Evolutionary conservation across 768 basidiomycete genomes (phyloP), one percentile per base, ranked within the genome.

Genomic region (Galerina marginata): DNA sequence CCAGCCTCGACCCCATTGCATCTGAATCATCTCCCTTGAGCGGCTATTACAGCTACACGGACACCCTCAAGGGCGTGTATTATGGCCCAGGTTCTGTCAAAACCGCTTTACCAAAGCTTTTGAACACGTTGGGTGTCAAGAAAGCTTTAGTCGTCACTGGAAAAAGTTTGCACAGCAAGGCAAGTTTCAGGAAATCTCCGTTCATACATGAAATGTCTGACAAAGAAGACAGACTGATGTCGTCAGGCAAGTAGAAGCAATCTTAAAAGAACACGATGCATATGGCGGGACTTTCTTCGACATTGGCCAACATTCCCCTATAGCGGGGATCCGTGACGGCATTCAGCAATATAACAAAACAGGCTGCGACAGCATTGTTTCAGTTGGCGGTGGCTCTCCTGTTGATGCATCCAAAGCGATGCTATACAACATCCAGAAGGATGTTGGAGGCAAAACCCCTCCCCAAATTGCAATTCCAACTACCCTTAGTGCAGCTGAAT

Each of bases 391-490:
- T 23, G 92, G 92, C 50, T 92, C 91, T 1, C 90, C 91, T 11
- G 79, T 93, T 59, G 92, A 93, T 70, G 90, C 88, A 1, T 77
- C 89, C 20, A 93, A 94, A 69, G 86, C 86, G 0, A 88, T 93
- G 29, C 69, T 89, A 7, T 88, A 86, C 70, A 80, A 83, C 52
- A 74, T 87, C 36, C 85, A 89, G 64, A 73, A 87, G 60, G 83
- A 87, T 60, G 72, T 65, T 2, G 86, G 84, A 2, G 84, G 82
- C 0, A 73, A 74, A 4, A 86, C 81, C 50, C 72, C 84, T 50
- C 79, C 74, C 16, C 91, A 92, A 65, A 90, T 94, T 52, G 89
- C 92, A 14, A 87, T 93, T 58, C 92, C 92, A 0, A 94, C 92
- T 6, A 92, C 91, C 4, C 76, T 93, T 38, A 91, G 89, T 65